phyloP scores from a whole-genome alignment of 257 asterid species.

The Leptodermis oblonga region DNA sequence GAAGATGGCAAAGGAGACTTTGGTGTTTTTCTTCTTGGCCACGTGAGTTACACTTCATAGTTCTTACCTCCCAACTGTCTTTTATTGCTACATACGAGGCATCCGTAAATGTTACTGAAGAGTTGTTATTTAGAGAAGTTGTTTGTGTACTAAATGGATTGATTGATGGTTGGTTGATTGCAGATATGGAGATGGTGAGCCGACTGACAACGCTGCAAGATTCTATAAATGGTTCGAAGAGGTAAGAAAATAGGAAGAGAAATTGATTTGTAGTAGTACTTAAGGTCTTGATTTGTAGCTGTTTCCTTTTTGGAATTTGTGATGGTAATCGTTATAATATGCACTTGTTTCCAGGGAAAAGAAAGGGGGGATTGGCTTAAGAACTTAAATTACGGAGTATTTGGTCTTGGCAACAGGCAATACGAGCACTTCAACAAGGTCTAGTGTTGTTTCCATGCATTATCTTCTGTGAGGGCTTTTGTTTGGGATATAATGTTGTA shows the following conservation, averaged over 20 bases:
- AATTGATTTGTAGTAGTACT: neutral
- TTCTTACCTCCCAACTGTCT: slow-evolving; percentile 1
- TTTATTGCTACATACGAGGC: neutral
- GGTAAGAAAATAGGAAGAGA: slow-evolving; percentile 36
- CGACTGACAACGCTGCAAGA: slow-evolving; percentile 97
- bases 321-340: slow-evolving; percentile 6
- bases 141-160: slow-evolving; percentile 20
- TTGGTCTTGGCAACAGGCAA: slow-evolving; percentile 98
- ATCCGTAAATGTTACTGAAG: neutral
- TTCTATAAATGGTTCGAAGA: slow-evolving; percentile 94
- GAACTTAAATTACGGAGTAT: slow-evolving; percentile 78
- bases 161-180: slow-evolving; percentile 47
- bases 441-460: neutral
- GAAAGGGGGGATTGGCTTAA: slow-evolving; percentile 76
- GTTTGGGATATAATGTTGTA: neutral
- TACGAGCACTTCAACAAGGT: slow-evolving; percentile 99
- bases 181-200: slow-evolving; percentile 99
- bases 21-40: slow-evolving; percentile 85
- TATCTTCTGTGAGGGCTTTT: neutral
- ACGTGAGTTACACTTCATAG: slow-evolving; percentile 54
- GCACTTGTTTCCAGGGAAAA: slow-evolving; percentile 52
- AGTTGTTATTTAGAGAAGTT: neutral
- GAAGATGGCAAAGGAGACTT: slow-evolving; percentile 75
- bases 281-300: neutral
- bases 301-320: neutral